Conservation (phyloP, 768 basidiomycete genomes). For the Mycena kentingensis region DNA sequence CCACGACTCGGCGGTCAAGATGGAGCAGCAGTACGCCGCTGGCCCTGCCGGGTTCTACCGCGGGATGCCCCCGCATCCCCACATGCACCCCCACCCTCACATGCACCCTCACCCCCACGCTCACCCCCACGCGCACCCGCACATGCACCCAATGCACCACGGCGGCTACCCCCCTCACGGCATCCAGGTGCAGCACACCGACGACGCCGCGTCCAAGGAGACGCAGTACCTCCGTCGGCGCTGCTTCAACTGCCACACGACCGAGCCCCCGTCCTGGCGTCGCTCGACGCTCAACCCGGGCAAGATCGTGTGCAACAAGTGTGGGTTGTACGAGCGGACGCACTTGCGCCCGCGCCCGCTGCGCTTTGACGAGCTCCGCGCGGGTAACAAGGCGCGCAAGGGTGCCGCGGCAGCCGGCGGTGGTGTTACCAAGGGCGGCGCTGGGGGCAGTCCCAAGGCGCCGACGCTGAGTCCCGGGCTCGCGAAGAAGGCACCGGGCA, state of each 20-base stretch:
- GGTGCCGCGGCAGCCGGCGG: conserved; percentile 41
- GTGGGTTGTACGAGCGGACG: conserved; percentile 88
- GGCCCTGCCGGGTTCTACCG: conserved; percentile 58
- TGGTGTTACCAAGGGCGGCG: conserved; percentile 39
- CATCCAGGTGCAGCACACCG: conserved; percentile 82
- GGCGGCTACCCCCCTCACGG: conserved; percentile 31
- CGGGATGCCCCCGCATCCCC: conserved; percentile 10
- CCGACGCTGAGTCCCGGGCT: neutral
- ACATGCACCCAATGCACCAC: conserved; percentile 27
- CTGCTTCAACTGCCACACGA: conserved; percentile 91
- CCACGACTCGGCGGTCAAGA: conserved; percentile 55
- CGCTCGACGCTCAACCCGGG: conserved; percentile 86
- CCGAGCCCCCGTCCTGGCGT: conserved; percentile 88
- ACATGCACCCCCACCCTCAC: conserved; percentile 32
- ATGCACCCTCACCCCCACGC: conserved; percentile 35
- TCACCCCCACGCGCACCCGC: conserved; percentile 30
- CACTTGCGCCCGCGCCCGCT: conserved; percentile 81
- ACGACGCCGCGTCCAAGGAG: conserved; percentile 88
- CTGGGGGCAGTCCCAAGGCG: conserved; percentile 24
- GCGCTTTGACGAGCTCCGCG: conserved; percentile 84
- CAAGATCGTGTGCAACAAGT: conserved; percentile 95
- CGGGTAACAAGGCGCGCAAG: conserved; percentile 83
- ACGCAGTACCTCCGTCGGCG: conserved; percentile 86
- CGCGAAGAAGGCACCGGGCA: conserved; percentile 28
- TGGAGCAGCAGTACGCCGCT: conserved; percentile 74